Percentiles rank a stretch among this genome's conserved stretches.
phyloP scores from a whole-genome alignment of 225 moss, liverwort and hornwort species.

The Sphagnum tenellum region DNA sequence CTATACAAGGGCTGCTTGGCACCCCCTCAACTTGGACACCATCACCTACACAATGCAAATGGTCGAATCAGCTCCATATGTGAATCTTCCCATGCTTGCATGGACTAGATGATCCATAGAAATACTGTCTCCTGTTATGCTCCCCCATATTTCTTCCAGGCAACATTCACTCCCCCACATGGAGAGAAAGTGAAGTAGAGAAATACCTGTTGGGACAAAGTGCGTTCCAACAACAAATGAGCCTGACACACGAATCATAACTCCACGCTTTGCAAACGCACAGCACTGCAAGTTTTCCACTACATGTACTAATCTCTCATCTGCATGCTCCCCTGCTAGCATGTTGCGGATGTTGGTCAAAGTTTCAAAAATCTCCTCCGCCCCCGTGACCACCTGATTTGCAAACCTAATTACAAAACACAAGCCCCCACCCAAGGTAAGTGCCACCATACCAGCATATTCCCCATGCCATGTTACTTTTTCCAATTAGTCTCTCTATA shows the following conservation, averaged over 20 bases:
- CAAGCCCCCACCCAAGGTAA: too few species aligned
- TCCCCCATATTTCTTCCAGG: too few species aligned
- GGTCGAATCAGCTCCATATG: too few species aligned
- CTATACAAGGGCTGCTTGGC: constrained; percentile 61
- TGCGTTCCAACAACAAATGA: constrained; percentile 92
- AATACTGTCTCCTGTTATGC: too few species aligned
- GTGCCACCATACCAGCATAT: too few species aligned
- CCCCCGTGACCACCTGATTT: constrained; percentile 65
- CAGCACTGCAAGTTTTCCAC: constrained; percentile 92
- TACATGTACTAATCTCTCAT: constrained; percentile 92
- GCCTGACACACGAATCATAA: constrained; percentile 92
- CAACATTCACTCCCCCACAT: too few species aligned
- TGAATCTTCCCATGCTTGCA: too few species aligned
- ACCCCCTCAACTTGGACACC: constrained; percentile 98
- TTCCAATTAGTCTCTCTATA: too few species aligned
- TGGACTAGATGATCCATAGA: too few species aligned
- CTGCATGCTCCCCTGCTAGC: constrained; percentile 69
- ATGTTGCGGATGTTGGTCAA: constrained; percentile 73
- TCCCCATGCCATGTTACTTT: too few species aligned
- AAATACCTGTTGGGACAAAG: constrained; percentile 77
- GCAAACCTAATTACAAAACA: constrained; percentile 38
- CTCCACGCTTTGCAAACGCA: constrained; percentile 79
- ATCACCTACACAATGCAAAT: constrained; percentile 31
- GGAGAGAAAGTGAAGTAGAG: neutral
- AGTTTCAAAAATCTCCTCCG: constrained; percentile 67